Percentiles rank a stretch among this genome's conserved stretches.
phyloP scores from a whole-genome alignment of 2,329 filamentous ascomycete species.

The Zasmidium angulare region DNA sequence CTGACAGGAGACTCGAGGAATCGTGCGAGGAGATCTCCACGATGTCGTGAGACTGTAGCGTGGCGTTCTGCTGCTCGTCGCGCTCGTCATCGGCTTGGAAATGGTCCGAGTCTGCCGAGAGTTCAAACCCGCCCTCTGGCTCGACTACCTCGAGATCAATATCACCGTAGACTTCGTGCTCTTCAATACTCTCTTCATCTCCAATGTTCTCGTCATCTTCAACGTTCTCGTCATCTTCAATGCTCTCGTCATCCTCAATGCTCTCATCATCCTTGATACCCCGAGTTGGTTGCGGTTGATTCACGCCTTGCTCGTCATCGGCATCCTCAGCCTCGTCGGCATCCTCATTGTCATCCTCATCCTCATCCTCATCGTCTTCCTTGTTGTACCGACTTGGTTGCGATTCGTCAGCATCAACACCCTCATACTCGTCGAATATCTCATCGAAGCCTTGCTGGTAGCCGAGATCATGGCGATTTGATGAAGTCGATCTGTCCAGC shows the following conservation, averaged over 20 bases:
- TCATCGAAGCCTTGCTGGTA: neutral
- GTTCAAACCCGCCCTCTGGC: constrained; percentile 27
- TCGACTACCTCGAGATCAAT: too few species aligned
- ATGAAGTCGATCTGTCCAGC: neutral
- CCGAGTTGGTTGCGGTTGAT: too few species aligned
- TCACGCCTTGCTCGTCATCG: too few species aligned
- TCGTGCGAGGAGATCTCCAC: constrained; percentile 5
- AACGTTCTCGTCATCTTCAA: too few species aligned
- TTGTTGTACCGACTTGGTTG: constrained; percentile 1
- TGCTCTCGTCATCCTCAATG: too few species aligned
- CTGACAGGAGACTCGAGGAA: constrained; percentile 7
- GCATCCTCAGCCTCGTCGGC: too few species aligned
- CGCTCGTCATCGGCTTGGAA: neutral
- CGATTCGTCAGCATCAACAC: neutral
- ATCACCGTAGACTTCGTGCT: too few species aligned
- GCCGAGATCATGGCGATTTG: neutral
- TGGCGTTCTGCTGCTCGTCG: neutral
- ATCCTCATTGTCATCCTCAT: constrained; percentile 22
- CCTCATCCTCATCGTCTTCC: constrained; percentile 8
- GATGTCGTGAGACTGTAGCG: neutral
- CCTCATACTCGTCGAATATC: neutral
- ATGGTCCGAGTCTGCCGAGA: neutral
- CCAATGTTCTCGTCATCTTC: too few species aligned
- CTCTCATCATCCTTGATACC: too few species aligned
- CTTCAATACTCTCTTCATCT: too few species aligned